Conservation (phyloP, 2,329 filamentous ascomycete species). For the Calonectria leucothoes region DNA sequence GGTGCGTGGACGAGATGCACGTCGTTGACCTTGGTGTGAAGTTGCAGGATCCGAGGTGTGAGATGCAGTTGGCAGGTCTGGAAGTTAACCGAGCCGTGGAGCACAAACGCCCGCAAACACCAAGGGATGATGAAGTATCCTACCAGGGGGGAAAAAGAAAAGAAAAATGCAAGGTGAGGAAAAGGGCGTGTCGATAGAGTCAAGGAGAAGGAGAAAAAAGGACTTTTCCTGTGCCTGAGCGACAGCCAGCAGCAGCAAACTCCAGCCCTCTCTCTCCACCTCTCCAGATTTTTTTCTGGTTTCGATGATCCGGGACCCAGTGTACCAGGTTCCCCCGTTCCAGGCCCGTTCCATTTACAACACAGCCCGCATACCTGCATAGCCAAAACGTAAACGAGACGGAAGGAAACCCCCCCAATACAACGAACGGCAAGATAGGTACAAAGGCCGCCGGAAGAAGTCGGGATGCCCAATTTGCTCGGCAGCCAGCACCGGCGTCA, state of each 20-base stretch:
- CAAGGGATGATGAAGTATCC: constrained; percentile 6
- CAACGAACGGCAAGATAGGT: constrained; percentile 27
- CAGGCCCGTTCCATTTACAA: constrained; percentile 22
- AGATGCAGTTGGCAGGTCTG: constrained; percentile 35
- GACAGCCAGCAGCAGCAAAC: not conserved
- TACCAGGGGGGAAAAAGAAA: constrained; percentile 16
- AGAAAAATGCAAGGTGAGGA: not conserved
- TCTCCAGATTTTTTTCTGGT: constrained; percentile 1
- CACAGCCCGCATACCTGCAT: constrained; percentile 33
- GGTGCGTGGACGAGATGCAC: not conserved
- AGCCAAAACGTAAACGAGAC: constrained; percentile 40
- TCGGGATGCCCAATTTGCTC: constrained; percentile 28
- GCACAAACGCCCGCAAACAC: constrained; percentile 38
- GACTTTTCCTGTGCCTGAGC: constrained; percentile 5
- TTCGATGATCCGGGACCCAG: constrained; percentile 13
- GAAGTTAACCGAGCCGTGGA: constrained; percentile 41
- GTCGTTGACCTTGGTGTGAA: constrained; percentile 12
- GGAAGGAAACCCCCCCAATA: constrained; percentile 18
- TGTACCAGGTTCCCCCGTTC: constrained; percentile 16
- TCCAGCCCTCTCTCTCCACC: not conserved
- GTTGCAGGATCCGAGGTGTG: constrained; percentile 19
- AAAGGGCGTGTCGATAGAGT: constrained; percentile 18
- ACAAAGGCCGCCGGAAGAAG: constrained; percentile 30
- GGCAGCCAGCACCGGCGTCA: constrained; percentile 9
- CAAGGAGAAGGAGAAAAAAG: not conserved